These are phyloP conservation scores for Leishmania tropica DNA, from an alignment of 208 protist species.

Conservation along the genomic window DNA sequence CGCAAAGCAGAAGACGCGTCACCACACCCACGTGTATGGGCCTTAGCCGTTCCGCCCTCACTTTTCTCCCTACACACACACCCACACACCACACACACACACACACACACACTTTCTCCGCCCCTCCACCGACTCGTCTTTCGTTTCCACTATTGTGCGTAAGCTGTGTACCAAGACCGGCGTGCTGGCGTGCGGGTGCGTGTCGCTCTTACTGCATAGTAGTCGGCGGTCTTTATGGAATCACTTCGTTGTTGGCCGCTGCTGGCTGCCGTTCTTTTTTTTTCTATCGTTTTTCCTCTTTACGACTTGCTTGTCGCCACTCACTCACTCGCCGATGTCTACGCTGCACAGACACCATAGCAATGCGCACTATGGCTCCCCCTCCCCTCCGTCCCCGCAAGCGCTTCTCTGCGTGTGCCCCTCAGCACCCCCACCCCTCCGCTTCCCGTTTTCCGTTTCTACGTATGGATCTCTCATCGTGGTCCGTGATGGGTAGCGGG, in stretches of 20 bases:
- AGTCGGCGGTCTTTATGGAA: neutral
- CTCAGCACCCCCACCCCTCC: neutral
- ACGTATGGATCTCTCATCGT: neutral
- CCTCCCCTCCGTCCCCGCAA: neutral
- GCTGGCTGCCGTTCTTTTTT: neutral
- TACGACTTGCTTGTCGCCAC: neutral
- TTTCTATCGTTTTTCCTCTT: neutral
- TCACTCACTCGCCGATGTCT: neutral
- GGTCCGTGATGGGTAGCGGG: neutral
- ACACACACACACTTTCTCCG: neutral
- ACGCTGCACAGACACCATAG: neutral
- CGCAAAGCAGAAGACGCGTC: too few relatives aligned
- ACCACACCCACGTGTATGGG: too few relatives aligned
- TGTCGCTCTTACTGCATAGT: neutral
- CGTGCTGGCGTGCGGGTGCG: too few relatives aligned
- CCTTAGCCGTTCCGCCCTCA: too few relatives aligned
- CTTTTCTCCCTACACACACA: too few relatives aligned
- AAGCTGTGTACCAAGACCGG: neutral
- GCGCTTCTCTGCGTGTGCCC: neutral
- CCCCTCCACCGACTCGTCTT: neutral
- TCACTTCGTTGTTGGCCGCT: neutral
- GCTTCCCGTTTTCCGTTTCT: neutral
- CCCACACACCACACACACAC: too few relatives aligned
- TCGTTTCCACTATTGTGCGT: neutral
- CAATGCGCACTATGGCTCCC: neutral